phyloP scores from a whole-genome alignment of 768 basidiomycete species.

The Mycena leptocephala region DNA sequence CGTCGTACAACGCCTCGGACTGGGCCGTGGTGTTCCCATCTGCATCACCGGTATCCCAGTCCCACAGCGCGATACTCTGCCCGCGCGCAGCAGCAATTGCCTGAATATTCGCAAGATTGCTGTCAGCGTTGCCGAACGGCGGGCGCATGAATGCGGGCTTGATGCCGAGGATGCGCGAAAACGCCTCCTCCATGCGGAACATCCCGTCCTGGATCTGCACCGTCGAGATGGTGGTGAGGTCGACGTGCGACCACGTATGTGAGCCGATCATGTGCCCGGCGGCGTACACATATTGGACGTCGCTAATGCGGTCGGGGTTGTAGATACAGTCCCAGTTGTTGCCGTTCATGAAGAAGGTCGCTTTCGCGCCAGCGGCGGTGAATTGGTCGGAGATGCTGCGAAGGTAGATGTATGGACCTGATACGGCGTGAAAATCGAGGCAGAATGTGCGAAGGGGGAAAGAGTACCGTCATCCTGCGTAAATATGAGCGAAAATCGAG shows the following conservation, averaged over 20 bases:
- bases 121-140: not conserved
- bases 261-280: conserved; percentile 58
- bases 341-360: too few relatives aligned
- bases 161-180: not conserved
- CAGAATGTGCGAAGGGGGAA: not conserved
- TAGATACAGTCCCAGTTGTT: conserved; percentile 31
- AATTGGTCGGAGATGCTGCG: too few relatives aligned
- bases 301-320: conserved; percentile 1
- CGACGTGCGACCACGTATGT: conserved; percentile 62
- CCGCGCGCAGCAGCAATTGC: conserved; percentile 49
- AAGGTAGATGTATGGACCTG: conserved; percentile 5
- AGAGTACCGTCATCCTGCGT: conserved; percentile 20
- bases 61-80: conserved; percentile 54
- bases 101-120: conserved; percentile 1
- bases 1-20: conserved; percentile 42
- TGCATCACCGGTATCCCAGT: conserved; percentile 55
- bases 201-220: conserved; percentile 54
- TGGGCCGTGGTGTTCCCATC: conserved; percentile 40
- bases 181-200: not conserved
- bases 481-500: not conserved
- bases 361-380: too few relatives aligned
- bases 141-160: not conserved
- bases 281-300: conserved; percentile 24
- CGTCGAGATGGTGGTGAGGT: conserved; percentile 50
- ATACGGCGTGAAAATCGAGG: not conserved